Percentiles rank a stretch among this genome's conserved stretches.
phyloP scores from a whole-genome alignment of 768 basidiomycete genomes.

The Macrolepiota dolichaula region DNA sequence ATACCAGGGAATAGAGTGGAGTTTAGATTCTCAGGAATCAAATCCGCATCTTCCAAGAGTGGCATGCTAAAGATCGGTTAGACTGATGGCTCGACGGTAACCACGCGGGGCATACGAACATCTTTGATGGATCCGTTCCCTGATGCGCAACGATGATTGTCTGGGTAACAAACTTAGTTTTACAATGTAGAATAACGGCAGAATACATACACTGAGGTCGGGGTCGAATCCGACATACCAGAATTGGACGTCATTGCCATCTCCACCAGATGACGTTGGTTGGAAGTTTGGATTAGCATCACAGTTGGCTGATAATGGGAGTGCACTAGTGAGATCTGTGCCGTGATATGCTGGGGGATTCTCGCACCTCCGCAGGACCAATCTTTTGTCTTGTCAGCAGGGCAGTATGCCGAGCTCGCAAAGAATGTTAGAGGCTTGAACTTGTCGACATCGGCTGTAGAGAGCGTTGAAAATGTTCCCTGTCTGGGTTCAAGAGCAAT shows the following conservation, averaged over 20 bases:
- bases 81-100: background rate
- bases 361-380: conserved; percentile 48
- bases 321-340: too few species aligned
- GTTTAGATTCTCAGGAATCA: conserved; percentile 37
- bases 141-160: conserved; percentile 36
- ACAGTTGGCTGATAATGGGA: conserved; percentile 44
- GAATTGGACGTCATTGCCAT: conserved; percentile 37
- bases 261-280: conserved; percentile 48
- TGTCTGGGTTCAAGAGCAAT: conserved; percentile 15
- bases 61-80: conserved; percentile 32
- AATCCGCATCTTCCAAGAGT: conserved; percentile 45
- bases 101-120: conserved; percentile 9
- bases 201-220: conserved; percentile 21
- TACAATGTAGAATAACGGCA: background rate
- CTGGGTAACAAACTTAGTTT: conserved; percentile 11
- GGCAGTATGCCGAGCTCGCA: conserved; percentile 47
- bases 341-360: too few species aligned
- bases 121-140: conserved; percentile 17
- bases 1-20: conserved; percentile 54
- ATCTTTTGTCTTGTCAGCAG: conserved; percentile 33
- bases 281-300: conserved; percentile 42
- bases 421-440: conserved; percentile 47
- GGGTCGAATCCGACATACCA: conserved; percentile 46
- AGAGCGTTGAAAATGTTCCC: conserved; percentile 29
- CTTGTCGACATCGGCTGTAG: conserved; percentile 32